These are phyloP conservation scores for Lachnellula cervina DNA, from an alignment of 2,329 filamentous ascomycete species.

Conservation along the genomic window DNA sequence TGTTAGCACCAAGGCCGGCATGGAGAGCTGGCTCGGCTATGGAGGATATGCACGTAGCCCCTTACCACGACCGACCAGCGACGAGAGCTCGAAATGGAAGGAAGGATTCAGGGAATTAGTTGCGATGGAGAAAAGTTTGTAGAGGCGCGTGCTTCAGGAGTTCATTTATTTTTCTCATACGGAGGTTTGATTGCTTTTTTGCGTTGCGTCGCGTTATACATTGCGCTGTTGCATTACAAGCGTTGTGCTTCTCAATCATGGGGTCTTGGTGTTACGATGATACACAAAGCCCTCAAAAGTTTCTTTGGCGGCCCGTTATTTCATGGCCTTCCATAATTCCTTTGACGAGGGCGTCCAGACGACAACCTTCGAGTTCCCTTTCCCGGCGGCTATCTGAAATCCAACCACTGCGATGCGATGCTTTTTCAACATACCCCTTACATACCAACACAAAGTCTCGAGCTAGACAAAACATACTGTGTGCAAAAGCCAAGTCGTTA, in stretches of 20 bases:
- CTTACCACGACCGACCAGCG: slow-evolving; percentile 45
- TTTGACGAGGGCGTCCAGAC: not conserved
- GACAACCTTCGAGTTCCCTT: not conserved
- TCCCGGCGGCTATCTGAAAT: no score
- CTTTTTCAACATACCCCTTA: not conserved
- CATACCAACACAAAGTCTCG: slow-evolving; percentile 3
- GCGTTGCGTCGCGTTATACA: not conserved
- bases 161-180: not conserved
- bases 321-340: not conserved
- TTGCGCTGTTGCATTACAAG: not conserved
- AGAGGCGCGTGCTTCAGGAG: not conserved
- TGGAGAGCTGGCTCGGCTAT: slow-evolving; percentile 60
- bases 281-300: not conserved
- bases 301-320: not conserved
- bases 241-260: not conserved
- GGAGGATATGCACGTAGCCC: slow-evolving; percentile 49
- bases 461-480: not conserved
- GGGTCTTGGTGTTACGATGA: not conserved
- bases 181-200: not conserved
- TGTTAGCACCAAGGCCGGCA: slow-evolving; percentile 61
- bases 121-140: slow-evolving; percentile 42
- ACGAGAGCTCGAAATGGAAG: slow-evolving; percentile 48
- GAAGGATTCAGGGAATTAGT: slow-evolving; percentile 51
- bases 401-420: not conserved
- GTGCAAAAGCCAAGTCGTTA: not conserved